Evolutionary conservation across 176 grass and related monocot species (phyloP).

Genomic region (Carex parvula): DNA sequence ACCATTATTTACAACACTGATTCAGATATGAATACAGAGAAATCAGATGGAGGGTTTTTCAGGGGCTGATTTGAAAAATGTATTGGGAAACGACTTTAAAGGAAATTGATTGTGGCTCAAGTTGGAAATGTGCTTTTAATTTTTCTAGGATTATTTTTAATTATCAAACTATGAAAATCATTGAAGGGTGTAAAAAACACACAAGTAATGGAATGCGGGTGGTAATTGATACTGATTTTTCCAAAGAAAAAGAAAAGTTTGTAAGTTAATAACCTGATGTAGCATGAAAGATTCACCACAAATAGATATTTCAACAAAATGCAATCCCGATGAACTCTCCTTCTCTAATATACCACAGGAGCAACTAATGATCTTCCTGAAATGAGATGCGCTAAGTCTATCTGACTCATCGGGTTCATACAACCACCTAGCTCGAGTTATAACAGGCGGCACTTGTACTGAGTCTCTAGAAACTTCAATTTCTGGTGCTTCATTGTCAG

Average conservation of each 20-base stretch:
- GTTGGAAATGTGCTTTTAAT: not conserved
- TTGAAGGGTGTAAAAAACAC: not conserved
- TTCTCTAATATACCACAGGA: conserved; percentile 63
- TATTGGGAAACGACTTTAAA: not conserved
- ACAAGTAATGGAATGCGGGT: not conserved
- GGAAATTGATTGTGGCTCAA: not conserved
- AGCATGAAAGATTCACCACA: conserved; percentile 96
- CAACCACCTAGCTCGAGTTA: conserved; percentile 75
- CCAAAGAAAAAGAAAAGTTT: not conserved
- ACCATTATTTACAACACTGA: too few relatives aligned
- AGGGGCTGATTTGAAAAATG: not conserved
- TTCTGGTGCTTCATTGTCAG: conserved; percentile 23
- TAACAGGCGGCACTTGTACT: not conserved
- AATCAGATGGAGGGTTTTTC: not conserved
- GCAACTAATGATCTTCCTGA: conserved; percentile 68
- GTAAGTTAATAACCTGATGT: conserved; percentile 56
- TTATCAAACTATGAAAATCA: not conserved
- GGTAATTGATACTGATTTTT: not conserved
- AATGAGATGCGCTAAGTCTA: conserved; percentile 71
- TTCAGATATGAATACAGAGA: not conserved
- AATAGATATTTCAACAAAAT: conserved; percentile 72
- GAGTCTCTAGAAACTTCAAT: conserved; percentile 27
- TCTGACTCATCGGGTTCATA: conserved; percentile 84
- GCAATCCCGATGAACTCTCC: conserved; percentile 46
- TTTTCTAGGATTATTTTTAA: not conserved